Evolutionary conservation across 768 basidiomycete genomes (phyloP).

Genomic region (Krasilnikovozyma curviuscula): DNA sequence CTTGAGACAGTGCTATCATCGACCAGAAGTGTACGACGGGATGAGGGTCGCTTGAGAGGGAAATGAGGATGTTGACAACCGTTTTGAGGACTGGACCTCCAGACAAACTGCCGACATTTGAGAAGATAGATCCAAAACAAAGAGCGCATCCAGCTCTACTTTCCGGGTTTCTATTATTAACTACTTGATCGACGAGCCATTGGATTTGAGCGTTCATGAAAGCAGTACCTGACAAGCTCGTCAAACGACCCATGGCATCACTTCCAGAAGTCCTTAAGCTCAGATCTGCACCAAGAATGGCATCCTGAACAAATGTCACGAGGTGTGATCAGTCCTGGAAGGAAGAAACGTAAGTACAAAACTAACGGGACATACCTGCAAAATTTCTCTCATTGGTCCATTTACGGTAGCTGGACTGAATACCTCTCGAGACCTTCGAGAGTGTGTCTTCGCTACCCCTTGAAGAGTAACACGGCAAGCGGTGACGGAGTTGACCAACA

Average conservation of each 20-base stretch:
- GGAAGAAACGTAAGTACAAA: not conserved
- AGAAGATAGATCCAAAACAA: conserved; percentile 80
- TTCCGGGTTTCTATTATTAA: conserved; percentile 80
- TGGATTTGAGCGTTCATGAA: conserved; percentile 78
- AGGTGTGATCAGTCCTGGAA: not conserved
- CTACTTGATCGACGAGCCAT: conserved; percentile 75
- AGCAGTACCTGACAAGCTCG: conserved; percentile 57
- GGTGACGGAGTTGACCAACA: conserved; percentile 56
- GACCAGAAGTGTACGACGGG: conserved; percentile 92
- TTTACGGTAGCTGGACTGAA: conserved; percentile 20
- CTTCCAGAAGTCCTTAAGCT: conserved; percentile 59
- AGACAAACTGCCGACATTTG: conserved; percentile 78
- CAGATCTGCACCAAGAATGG: conserved; percentile 58
- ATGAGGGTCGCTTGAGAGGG: conserved; percentile 85
- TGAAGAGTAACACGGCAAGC: conserved; percentile 50
- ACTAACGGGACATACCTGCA: conserved; percentile 43
- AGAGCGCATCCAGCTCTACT: conserved; percentile 83
- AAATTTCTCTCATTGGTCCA: conserved; percentile 36
- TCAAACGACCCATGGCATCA: conserved; percentile 72
- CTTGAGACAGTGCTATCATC: conserved; percentile 59
- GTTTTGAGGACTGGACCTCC: conserved; percentile 88
- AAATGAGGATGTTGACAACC: conserved; percentile 84
- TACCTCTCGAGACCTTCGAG: conserved; percentile 16
- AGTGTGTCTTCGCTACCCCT: conserved; percentile 17
- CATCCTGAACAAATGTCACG: conserved; percentile 35